Evolutionary conservation across 768 basidiomycete species (phyloP).

Genomic region (Obba rivulosa): DNA sequence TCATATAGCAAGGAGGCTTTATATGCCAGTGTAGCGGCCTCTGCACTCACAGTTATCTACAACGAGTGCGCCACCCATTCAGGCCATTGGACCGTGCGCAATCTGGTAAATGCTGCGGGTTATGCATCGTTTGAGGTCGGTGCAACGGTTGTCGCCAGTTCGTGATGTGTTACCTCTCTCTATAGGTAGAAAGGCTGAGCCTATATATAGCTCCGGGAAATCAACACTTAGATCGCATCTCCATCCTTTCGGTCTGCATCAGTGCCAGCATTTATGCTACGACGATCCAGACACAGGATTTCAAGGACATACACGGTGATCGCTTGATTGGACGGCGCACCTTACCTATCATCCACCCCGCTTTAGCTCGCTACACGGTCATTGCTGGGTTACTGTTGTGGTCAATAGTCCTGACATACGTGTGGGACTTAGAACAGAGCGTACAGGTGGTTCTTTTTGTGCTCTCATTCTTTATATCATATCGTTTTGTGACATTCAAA

Average conservation of each 20-base stretch:
- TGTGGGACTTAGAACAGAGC: conserved; percentile 15
- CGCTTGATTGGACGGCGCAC: conserved; percentile 8
- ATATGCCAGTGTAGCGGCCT: conserved; percentile 11
- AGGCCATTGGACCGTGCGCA: conserved; percentile 11
- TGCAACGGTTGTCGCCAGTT: conserved; percentile 14
- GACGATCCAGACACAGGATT: conserved; percentile 29
- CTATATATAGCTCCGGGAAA: conserved; percentile 6
- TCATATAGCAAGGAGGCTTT: conserved; percentile 7
- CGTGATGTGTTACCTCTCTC: background rate
- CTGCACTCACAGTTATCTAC: conserved; percentile 13
- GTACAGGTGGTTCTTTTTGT: conserved; percentile 7
- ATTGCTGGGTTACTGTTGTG: conserved; percentile 16
- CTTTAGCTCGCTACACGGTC: conserved; percentile 13
- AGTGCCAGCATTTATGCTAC: conserved; percentile 28
- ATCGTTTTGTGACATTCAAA: conserved; percentile 13
- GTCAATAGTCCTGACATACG: conserved; percentile 15
- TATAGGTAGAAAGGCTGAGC: background rate
- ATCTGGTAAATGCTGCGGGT: conserved; percentile 13
- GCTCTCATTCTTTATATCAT: conserved; percentile 14
- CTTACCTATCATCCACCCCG: conserved; percentile 12
- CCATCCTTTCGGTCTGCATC: conserved; percentile 16
- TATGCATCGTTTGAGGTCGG: conserved; percentile 19
- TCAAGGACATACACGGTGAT: conserved; percentile 12
- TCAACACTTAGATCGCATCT: conserved; percentile 11
- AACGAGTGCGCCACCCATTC: conserved; percentile 17